phyloP scores from a whole-genome alignment of 345 rosid species.

The Carallia pectinifolia region DNA sequence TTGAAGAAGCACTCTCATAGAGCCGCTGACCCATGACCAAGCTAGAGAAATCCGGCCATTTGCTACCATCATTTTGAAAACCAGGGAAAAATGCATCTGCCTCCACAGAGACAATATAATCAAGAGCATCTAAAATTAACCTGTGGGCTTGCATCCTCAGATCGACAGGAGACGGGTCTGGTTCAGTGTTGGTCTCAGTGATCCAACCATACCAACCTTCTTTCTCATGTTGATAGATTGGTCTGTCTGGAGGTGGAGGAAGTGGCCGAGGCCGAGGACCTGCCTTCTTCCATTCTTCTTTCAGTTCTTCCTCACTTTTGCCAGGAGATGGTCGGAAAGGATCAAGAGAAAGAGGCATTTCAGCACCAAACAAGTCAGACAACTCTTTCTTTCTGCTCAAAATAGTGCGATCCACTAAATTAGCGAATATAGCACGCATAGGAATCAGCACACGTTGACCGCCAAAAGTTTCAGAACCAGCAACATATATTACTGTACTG shows the following conservation, averaged over 20 bases:
- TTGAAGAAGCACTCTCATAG: conserved; percentile 78
- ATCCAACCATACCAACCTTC: conserved; percentile 99
- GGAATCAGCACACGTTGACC: conserved; percentile 94
- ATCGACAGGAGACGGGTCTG: conserved; percentile 71
- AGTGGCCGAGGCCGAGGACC: conserved; percentile 99
- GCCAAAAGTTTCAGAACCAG: conserved; percentile 93
- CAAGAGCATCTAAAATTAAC: conserved; percentile 96
- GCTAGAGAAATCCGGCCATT: conserved; percentile 89
- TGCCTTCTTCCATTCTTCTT: conserved; percentile 86
- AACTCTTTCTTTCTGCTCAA: conserved; percentile 76
- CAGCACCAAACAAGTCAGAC: conserved; percentile 76
- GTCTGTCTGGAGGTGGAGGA: conserved; percentile 98
- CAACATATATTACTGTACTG: conserved; percentile 79
- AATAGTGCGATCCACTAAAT: conserved; percentile 72
- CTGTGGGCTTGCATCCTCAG: conserved; percentile 86
- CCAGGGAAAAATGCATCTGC: conserved; percentile 96
- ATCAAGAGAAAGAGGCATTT: conserved; percentile 58
- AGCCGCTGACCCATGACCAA: conserved; percentile 97
- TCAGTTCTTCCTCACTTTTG: conserved; percentile 63
- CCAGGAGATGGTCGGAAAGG: conserved; percentile 41
- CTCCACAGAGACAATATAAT: conserved; percentile 77
- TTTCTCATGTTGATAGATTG: conserved; percentile 87
- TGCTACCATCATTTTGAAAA: conserved; percentile 78
- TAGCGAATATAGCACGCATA: conserved; percentile 82
- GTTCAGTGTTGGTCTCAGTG: conserved; percentile 71